Evolutionary conservation across 23 red algal genomes (phyloP).

Genomic region (Gracilariopsis chorda): DNA sequence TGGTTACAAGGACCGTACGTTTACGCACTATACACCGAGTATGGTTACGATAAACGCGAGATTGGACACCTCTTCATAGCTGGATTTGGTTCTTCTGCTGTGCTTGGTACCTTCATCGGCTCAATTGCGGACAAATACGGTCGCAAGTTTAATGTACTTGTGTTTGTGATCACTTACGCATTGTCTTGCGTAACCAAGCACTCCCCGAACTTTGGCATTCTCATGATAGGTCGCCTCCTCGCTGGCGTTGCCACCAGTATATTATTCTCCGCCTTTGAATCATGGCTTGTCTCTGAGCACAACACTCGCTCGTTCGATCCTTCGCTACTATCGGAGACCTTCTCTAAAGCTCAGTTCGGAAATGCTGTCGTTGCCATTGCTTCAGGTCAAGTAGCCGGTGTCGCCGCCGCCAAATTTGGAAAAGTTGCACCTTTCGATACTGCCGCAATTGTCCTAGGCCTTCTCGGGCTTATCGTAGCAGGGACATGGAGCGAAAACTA

Average conservation of each 20-base stretch:
- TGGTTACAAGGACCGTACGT: constrained; percentile 99
- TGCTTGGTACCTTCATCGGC: constrained; percentile 93
- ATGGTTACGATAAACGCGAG: constrained; percentile 88
- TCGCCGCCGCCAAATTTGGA: constrained; percentile 63
- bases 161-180: constrained; percentile 72
- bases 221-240: constrained; percentile 83
- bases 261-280: constrained; percentile 95
- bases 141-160: constrained; percentile 65
- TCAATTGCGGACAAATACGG: constrained; percentile 93
- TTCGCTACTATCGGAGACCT: constrained; percentile 74
- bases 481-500: constrained; percentile 86
- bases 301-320: constrained; percentile 52
- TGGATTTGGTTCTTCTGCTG: constrained; percentile 85
- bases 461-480: constrained; percentile 57
- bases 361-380: constrained; percentile 92
- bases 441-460: constrained; percentile 55
- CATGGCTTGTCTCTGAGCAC: constrained; percentile 96
- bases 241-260: constrained; percentile 91
- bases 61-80: constrained; percentile 96
- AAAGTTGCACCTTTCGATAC: constrained; percentile 97
- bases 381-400: constrained; percentile 84
- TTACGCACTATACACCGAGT: constrained; percentile 93
- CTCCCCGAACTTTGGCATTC: constrained; percentile 71
- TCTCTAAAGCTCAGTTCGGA: constrained; percentile 90
- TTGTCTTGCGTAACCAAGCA: constrained; percentile 97